These are phyloP conservation scores for Lathyrus oleraceus DNA, from an alignment of 306 rosid genomes.

Conservation along the genomic window DNA sequence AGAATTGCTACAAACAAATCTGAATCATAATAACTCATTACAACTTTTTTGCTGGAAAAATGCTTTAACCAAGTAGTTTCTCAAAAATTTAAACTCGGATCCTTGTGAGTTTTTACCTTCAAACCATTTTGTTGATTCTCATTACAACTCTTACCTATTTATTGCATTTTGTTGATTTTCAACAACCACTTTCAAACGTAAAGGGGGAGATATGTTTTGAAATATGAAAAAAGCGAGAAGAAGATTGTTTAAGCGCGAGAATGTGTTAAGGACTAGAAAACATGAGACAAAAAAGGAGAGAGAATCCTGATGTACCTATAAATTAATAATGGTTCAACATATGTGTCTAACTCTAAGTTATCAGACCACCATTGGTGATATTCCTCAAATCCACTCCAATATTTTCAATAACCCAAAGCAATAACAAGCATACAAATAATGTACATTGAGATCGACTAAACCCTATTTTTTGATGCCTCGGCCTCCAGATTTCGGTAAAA, in stretches of 20 bases:
- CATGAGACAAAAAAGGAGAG: neutral
- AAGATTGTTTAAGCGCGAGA: neutral
- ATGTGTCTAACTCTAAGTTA: neutral
- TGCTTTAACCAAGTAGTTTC: too few relatives aligned
- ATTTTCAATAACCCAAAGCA: constrained; percentile 21
- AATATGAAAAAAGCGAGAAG: too few relatives aligned
- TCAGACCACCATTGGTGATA: constrained; percentile 9
- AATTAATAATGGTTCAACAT: neutral
- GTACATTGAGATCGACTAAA: constrained; percentile 26
- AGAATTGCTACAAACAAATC: too few relatives aligned
- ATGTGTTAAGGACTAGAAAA: neutral
- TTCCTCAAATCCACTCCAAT: constrained; percentile 10
- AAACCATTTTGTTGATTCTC: too few relatives aligned
- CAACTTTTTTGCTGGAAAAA: too few relatives aligned
- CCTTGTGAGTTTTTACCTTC: too few relatives aligned
- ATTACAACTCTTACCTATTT: too few relatives aligned
- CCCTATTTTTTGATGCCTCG: constrained; percentile 28
- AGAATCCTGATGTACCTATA: neutral
- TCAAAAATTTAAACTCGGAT: too few relatives aligned
- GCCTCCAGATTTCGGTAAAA: constrained; percentile 54
- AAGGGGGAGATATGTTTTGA: too few relatives aligned
- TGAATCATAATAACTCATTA: too few relatives aligned
- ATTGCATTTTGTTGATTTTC: too few relatives aligned
- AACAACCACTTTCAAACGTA: too few relatives aligned
- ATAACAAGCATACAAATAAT: constrained; percentile 2